Evolutionary conservation across 331 rosid species (phyloP).

Genomic region (Dryas integrifolia): DNA sequence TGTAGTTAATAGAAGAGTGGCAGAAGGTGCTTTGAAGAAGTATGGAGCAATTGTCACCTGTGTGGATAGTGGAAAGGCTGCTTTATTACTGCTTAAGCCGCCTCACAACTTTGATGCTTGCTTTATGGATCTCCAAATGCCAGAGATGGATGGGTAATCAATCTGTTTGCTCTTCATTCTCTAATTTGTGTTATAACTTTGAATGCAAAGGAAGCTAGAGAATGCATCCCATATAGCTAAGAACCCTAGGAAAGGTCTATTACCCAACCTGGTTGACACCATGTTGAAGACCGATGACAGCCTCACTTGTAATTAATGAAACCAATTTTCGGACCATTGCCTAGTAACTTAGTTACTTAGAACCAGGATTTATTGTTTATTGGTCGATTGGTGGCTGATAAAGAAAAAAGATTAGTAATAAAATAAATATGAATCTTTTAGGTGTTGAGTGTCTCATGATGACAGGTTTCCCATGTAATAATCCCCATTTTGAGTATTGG

Average conservation of each 20-base stretch:
- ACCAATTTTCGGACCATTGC: neutral
- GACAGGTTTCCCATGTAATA: neutral
- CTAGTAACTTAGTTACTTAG: neutral
- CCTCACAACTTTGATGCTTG: constrained; percentile 84
- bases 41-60: constrained; percentile 79
- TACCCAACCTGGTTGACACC: neutral
- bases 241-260: neutral
- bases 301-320: neutral
- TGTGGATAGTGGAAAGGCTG: constrained; percentile 72
- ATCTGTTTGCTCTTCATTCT: constrained; percentile 16
- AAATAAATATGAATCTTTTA: neutral
- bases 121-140: constrained; percentile 99
- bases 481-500: constrained; percentile 1
- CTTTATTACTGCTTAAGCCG: constrained; percentile 60
- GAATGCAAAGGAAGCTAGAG: constrained; percentile 15
- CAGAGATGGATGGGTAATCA: constrained; percentile 94
- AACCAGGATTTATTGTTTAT: neutral
- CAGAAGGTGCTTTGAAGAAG: constrained; percentile 76
- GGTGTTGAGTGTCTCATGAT: neutral
- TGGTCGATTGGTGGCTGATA: neutral
- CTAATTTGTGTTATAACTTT: constrained; percentile 11
- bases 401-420: neutral
- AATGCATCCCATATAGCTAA: neutral
- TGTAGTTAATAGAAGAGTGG: constrained; percentile 84
- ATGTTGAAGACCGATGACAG: constrained; percentile 12